These are phyloP conservation scores for Corinectria fuckeliana DNA, from an alignment of 2,329 filamentous ascomycete species.

Conservation along the genomic window DNA sequence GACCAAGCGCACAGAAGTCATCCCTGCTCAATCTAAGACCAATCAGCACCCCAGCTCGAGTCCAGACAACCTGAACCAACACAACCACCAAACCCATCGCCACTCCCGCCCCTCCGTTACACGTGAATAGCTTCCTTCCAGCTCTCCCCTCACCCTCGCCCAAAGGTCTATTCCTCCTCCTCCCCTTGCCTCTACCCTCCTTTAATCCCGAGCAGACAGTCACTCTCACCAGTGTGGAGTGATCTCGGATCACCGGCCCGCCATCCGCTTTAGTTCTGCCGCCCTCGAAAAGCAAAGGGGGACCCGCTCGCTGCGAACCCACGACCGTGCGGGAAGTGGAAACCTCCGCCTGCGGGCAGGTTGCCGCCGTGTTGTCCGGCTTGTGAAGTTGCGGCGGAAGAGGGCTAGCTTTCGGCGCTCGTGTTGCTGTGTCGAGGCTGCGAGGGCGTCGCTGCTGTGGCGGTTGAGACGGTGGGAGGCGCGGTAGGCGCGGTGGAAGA, in stretches of 20 bases:
- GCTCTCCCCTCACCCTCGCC: conserved; percentile 4
- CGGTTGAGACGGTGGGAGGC: not conserved
- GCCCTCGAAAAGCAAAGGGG: not conserved
- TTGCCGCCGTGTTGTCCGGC: not conserved
- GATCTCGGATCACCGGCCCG: conserved; percentile 14
- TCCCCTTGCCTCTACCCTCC: conserved; percentile 1
- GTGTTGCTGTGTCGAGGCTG: not conserved
- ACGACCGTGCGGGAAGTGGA: conserved; percentile 11
- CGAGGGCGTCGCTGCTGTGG: not conserved
- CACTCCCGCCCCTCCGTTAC: conserved; percentile 11
- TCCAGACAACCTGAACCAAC: not conserved
- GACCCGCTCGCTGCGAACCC: not conserved
- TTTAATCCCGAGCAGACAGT: not conserved
- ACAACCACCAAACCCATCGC: conserved; percentile 10
- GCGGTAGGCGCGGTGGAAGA: not conserved
- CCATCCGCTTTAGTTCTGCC: conserved; percentile 17
- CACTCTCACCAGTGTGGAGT: conserved; percentile 14
- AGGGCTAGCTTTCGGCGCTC: not conserved
- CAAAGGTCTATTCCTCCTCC: conserved; percentile 6
- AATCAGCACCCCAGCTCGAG: conserved; percentile 1
- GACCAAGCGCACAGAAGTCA: not conserved
- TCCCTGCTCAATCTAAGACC: conserved; percentile 7
- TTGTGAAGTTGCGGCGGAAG: not conserved
- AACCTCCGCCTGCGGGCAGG: not conserved
- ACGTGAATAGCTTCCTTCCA: not conserved